Percentiles rank a stretch among this genome's conserved stretches.
These are phyloP conservation scores for Marchantia polymorpha DNA, from an alignment of 225 moss, liverwort and hornwort species.

Conservation along the genomic window DNA sequence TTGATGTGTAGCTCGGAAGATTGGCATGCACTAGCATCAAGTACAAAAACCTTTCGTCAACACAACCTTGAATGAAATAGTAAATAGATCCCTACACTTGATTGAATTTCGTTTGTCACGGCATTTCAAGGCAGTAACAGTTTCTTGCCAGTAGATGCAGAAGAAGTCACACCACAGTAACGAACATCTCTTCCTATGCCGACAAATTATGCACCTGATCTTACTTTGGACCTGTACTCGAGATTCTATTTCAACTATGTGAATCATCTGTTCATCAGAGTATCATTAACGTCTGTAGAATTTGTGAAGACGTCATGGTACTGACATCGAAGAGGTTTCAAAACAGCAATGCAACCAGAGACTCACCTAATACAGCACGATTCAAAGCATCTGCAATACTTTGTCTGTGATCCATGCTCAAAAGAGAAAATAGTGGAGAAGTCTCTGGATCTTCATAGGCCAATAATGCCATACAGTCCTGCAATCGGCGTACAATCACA, in stretches of 20 bases:
- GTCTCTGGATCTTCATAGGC: constrained; percentile 85
- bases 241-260: not conserved
- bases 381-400: constrained; percentile 80
- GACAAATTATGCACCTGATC: not conserved
- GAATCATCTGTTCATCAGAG: not conserved
- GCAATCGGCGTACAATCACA: constrained; percentile 13
- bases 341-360: not conserved
- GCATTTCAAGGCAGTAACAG: not conserved
- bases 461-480: constrained; percentile 91
- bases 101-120: not conserved
- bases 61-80: not conserved
- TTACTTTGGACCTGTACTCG: not conserved
- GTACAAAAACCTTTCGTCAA: not conserved
- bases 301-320: not conserved
- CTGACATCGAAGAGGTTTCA: not conserved
- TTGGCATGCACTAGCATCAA: constrained; percentile 68
- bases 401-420: constrained; percentile 79
- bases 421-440: constrained; percentile 70
- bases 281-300: not conserved
- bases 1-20: constrained; percentile 84
- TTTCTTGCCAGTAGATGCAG: not conserved
- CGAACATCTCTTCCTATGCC: not conserved
- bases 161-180: not conserved
- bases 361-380: constrained; percentile 71
- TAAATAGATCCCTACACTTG: not conserved